These are phyloP conservation scores for Entelexis paramagnoliae DNA, from an alignment of 1,139 yeast species.

Conservation along the genomic window DNA sequence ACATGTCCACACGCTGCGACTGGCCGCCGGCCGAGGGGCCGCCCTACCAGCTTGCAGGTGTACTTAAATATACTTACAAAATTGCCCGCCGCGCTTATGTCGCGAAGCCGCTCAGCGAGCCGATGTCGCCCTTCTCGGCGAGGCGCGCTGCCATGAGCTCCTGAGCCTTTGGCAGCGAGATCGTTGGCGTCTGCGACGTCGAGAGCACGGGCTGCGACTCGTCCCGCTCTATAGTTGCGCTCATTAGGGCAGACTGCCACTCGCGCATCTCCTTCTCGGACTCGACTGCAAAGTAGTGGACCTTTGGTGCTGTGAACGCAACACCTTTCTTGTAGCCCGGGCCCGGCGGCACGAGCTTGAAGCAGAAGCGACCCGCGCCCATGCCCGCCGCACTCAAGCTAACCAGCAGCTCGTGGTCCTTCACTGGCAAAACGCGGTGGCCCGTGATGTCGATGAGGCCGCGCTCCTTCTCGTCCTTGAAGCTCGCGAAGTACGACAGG, in stretches of 20 bases:
- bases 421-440: constrained; percentile 76
- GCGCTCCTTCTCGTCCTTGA: constrained; percentile 71
- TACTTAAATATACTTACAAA: neutral
- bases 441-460: constrained; percentile 94
- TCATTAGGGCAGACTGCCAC: constrained; percentile 92
- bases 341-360: constrained; percentile 91
- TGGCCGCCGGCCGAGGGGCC: too few species aligned
- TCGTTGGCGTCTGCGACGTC: constrained; percentile 89
- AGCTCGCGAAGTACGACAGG: constrained; percentile 72
- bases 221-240: constrained; percentile 92
- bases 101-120: constrained; percentile 14
- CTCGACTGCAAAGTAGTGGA: constrained; percentile 93
- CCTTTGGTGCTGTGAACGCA: constrained; percentile 91
- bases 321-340: constrained; percentile 94
- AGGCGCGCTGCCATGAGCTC: constrained; percentile 68
- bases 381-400: constrained; percentile 87
- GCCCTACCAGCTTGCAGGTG: too few species aligned
- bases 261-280: constrained; percentile 81
- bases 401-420: constrained; percentile 66
- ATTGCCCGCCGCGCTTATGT: neutral
- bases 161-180: constrained; percentile 75
- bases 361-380: constrained; percentile 85
- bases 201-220: constrained; percentile 89
- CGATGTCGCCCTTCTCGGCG: constrained; percentile 23
- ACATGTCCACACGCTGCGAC: neutral